phyloP scores from a whole-genome alignment of 1,284 basidiomycete species.

The Malassezia sp. region DNA sequence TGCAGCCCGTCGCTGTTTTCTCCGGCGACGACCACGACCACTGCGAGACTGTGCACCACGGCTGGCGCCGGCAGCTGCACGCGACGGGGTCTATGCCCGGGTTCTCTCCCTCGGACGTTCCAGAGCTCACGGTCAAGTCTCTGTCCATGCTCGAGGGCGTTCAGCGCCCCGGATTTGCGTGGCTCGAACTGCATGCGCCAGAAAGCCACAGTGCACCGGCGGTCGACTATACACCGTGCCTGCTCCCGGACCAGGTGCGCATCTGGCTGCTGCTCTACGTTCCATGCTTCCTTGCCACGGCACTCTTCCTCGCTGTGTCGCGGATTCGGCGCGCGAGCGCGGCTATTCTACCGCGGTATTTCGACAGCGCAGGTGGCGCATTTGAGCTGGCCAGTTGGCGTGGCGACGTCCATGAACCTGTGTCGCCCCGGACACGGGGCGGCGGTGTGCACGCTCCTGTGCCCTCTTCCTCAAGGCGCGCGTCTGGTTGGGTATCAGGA shows the following conservation, averaged over 20 bases:
- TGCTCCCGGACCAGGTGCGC: conserved; percentile 31
- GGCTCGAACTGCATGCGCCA: conserved; percentile 21
- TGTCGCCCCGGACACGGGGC: too few relatives aligned
- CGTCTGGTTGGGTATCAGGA: too few relatives aligned
- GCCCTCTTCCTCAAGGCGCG: too few relatives aligned
- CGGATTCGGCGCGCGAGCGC: too few relatives aligned
- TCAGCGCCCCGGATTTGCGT: conserved; percentile 27
- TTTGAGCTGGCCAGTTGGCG: too few relatives aligned
- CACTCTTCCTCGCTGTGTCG: conserved; percentile 6
- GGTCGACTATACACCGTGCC: conserved; percentile 26
- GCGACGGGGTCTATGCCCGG: conserved; percentile 6
- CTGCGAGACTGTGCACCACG: conserved; percentile 28
- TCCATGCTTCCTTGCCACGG: conserved; percentile 17
- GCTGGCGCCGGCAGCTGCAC: neutral
- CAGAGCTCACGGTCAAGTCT: conserved; percentile 37
- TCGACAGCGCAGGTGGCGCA: too few relatives aligned
- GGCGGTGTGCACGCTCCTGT: too few relatives aligned
- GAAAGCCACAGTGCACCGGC: neutral
- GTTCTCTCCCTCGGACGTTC: conserved; percentile 13
- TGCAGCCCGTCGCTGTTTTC: conserved; percentile 27
- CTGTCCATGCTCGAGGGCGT: conserved; percentile 36
- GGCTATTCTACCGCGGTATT: too few relatives aligned
- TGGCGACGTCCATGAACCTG: too few relatives aligned
- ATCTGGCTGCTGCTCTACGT: conserved; percentile 28
- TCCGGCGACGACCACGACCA: conserved; percentile 40